A percentile compares a stretch with the other conserved stretches of the same genome.
Conservation (phyloP, 2,329 filamentous ascomycete genomes). For the Phialemoniopsis sp. region DNA sequence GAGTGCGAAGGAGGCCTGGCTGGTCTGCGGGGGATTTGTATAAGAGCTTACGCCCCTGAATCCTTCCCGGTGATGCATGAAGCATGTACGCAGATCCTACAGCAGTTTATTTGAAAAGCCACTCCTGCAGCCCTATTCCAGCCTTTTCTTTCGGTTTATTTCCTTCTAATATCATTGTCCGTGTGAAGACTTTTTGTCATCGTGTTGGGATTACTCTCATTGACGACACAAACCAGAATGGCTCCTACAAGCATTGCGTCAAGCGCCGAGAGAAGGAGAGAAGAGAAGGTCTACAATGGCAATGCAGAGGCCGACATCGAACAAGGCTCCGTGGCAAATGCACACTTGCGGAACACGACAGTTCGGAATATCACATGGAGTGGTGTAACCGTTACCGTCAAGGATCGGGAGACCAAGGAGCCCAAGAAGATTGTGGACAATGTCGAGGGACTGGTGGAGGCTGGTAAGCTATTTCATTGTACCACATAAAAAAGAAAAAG, state of each 20-base stretch:
- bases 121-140: neutral
- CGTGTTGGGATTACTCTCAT: too few species aligned
- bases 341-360: slow-evolving; percentile 57
- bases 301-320: slow-evolving; percentile 18
- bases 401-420: slow-evolving; percentile 65
- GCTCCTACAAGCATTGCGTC: slow-evolving; percentile 6
- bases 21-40: too few species aligned
- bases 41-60: too few species aligned
- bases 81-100: too few species aligned
- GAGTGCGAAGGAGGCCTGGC: too few species aligned
- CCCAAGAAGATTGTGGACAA: slow-evolving; percentile 59
- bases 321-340: slow-evolving; percentile 22
- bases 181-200: too few species aligned
- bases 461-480: slow-evolving; percentile 50
- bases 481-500: too few species aligned
- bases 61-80: too few species aligned
- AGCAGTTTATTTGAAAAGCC: neutral
- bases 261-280: slow-evolving; percentile 9
- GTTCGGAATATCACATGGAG: slow-evolving; percentile 65
- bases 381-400: slow-evolving; percentile 65
- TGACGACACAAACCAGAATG: too few species aligned
- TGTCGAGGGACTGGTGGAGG: slow-evolving; percentile 60
- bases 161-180: too few species aligned
- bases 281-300: slow-evolving; percentile 2
- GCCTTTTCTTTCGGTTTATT: too few species aligned